These are phyloP conservation scores for Abelmoschus esculentus DNA, from an alignment of 345 rosid species.

Conservation along the genomic window DNA sequence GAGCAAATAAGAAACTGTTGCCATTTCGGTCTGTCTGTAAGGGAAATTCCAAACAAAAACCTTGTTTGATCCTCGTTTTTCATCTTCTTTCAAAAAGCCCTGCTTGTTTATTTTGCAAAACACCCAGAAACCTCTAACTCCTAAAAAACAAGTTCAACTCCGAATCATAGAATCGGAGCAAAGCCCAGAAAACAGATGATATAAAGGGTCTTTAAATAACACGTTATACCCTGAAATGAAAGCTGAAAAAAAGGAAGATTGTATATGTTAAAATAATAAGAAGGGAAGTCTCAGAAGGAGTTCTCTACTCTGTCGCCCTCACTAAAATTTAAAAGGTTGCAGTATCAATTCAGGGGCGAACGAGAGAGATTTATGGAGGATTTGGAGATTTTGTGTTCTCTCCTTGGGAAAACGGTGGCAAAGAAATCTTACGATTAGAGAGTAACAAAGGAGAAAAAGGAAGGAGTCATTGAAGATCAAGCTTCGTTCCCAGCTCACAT, in stretches of 20 bases:
- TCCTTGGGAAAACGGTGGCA: not conserved
- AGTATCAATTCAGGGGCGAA: not conserved
- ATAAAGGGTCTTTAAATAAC: not conserved
- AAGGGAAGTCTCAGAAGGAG: not conserved
- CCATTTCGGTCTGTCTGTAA: slow-evolving; percentile 49
- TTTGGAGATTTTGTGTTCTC: not conserved
- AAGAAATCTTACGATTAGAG: not conserved
- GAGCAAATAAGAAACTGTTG: slow-evolving; percentile 82
- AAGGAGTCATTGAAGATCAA: not conserved
- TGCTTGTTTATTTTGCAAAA: not conserved
- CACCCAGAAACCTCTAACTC: not conserved
- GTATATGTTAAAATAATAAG: not conserved
- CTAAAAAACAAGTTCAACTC: not conserved
- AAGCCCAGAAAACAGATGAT: not conserved
- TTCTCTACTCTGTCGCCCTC: not conserved
- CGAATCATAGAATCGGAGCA: not conserved
- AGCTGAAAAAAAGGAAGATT: not conserved
- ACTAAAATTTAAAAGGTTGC: no score
- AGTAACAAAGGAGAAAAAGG: no score
- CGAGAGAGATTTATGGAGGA: not conserved
- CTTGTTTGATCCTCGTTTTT: slow-evolving; percentile 45
- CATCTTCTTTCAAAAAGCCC: slow-evolving; percentile 23
- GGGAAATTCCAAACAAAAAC: slow-evolving; percentile 61
- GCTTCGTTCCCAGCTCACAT: no score
- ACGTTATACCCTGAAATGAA: not conserved